Conservation (phyloP, 2,329 filamentous ascomycete species). For the Alternaria novae-zelandiae region DNA sequence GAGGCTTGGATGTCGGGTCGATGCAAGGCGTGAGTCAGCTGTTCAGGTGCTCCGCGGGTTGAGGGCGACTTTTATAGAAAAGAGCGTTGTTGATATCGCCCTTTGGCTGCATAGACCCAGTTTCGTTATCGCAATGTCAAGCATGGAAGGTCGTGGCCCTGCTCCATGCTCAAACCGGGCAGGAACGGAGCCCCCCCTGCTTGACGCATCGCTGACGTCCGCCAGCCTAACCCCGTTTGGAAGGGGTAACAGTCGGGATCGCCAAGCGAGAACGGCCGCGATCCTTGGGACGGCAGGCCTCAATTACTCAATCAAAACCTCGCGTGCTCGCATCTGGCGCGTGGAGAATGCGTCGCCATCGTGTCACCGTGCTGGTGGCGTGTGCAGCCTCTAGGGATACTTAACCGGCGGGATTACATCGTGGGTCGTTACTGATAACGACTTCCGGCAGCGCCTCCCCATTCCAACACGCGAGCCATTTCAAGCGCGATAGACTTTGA, state of each 20-base stretch:
- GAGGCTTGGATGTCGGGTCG: slow-evolving; percentile 15
- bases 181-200: background rate
- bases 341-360: slow-evolving; percentile 9
- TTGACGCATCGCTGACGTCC: slow-evolving; percentile 8
- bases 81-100: background rate
- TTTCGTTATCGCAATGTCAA: background rate
- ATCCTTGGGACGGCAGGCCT: slow-evolving; percentile 1
- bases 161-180: background rate
- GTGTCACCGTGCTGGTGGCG: slow-evolving; percentile 20
- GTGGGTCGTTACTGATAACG: slow-evolving; percentile 11
- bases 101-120: background rate
- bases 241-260: slow-evolving; percentile 9
- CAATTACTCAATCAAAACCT: slow-evolving; percentile 15
- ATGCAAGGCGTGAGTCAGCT: slow-evolving; percentile 14
- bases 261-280: slow-evolving; percentile 13
- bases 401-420: slow-evolving; percentile 14
- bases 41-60: slow-evolving; percentile 17
- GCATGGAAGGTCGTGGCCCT: background rate
- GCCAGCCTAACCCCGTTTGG: slow-evolving; percentile 1
- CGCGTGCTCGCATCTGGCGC: slow-evolving; percentile 1
- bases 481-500: background rate
- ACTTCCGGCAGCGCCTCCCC: background rate
- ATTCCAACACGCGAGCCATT: background rate
- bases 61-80: background rate
- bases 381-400: slow-evolving; percentile 18